These are phyloP conservation scores for Knufia petricola DNA, from an alignment of 2,329 filamentous ascomycete genomes.

Conservation along the genomic window DNA sequence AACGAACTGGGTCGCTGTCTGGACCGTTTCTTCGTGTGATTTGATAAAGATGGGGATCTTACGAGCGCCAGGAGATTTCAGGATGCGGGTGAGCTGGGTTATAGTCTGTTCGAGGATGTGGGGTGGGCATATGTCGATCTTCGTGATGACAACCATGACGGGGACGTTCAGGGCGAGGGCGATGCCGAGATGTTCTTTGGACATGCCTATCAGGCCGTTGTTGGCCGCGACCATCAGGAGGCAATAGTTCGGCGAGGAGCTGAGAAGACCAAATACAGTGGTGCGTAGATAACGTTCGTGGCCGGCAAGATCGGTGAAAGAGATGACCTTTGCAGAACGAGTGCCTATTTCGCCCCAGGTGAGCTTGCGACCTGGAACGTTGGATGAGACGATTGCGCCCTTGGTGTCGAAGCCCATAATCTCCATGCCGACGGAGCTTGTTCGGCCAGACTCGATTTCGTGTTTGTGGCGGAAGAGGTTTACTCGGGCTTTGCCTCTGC, in stretches of 20 bases:
- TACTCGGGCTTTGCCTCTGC: conserved; percentile 82
- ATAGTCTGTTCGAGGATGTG: conserved; percentile 92
- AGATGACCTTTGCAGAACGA: conserved; percentile 89
- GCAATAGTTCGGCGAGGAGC: conserved; percentile 94
- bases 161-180: conserved; percentile 90
- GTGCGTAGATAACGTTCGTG: conserved; percentile 93
- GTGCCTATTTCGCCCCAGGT: conserved; percentile 98
- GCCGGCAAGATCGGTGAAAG: conserved; percentile 88
- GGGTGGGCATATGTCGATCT: conserved; percentile 95
- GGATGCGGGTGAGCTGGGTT: conserved; percentile 78
- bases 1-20: conserved; percentile 92
- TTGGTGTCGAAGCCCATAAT: conserved; percentile 93
- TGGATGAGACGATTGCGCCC: conserved; percentile 72
- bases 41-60: conserved; percentile 97
- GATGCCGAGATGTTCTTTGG: conserved; percentile 93
- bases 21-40: conserved; percentile 80
- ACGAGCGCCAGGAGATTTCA: conserved; percentile 84
- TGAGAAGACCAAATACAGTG: conserved; percentile 89
- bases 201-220: conserved; percentile 95
- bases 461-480: conserved; percentile 98
- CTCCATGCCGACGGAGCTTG: conserved; percentile 95
- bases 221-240: conserved; percentile 97
- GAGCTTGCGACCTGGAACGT: conserved; percentile 72
- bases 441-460: conserved; percentile 89
- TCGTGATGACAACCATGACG: conserved; percentile 95